phyloP scores from a whole-genome alignment of 768 basidiomycete species.

The Cantharellus anzutake region DNA sequence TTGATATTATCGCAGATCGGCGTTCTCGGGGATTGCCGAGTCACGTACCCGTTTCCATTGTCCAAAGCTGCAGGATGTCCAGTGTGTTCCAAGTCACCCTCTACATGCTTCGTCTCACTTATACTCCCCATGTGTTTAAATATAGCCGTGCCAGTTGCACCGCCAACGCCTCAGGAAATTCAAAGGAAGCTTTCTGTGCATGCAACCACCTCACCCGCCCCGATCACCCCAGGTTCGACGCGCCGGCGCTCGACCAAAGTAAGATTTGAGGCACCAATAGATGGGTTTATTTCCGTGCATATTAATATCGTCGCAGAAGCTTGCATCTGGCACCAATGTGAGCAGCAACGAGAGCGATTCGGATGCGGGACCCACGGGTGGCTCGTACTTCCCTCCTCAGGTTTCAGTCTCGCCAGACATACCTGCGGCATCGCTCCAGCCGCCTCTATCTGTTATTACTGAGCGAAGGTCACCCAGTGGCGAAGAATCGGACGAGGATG shows the following conservation, averaged over 20 bases:
- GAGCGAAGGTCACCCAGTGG: conserved; percentile 51
- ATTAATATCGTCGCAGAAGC: conserved; percentile 12
- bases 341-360: conserved; percentile 80
- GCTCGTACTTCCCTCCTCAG: conserved; percentile 16
- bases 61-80: too few relatives aligned
- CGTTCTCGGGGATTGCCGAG: not conserved
- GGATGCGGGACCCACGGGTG: conserved; percentile 26
- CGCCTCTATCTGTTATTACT: conserved; percentile 56
- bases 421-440: conserved; percentile 20
- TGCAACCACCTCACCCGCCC: conserved; percentile 1
- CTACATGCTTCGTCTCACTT: too few relatives aligned
- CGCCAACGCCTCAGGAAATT: conserved; percentile 75
- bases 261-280: not conserved
- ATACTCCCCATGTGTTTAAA: too few relatives aligned
- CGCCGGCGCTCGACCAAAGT: not conserved
- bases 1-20: not conserved
- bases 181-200: conserved; percentile 49
- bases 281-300: not conserved
- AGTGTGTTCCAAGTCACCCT: too few relatives aligned
- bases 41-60: too few relatives aligned
- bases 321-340: conserved; percentile 17
- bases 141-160: conserved; percentile 21
- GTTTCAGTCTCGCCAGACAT: conserved; percentile 13
- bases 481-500: conserved; percentile 39
- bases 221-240: not conserved